phyloP scores from a whole-genome alignment of 2,329 filamentous ascomycete genomes.

The Fusarium newnesense region DNA sequence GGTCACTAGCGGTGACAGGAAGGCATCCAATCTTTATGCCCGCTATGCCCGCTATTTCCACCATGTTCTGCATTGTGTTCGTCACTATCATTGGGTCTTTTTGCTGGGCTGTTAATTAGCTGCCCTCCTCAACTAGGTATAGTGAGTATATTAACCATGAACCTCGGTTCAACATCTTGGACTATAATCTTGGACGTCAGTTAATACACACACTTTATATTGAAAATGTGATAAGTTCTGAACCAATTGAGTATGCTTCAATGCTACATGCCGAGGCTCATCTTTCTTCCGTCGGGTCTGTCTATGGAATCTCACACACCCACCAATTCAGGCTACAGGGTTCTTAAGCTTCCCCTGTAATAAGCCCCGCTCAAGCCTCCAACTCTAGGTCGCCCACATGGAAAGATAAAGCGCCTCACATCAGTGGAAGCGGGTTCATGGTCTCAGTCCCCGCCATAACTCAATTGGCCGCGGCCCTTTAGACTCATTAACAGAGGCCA shows the following conservation, averaged over 20 bases:
- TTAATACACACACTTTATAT: not conserved
- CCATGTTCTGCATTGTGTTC: not conserved
- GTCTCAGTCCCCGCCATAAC: not conserved
- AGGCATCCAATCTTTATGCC: not conserved
- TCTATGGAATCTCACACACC: not conserved
- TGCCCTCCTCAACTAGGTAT: not conserved
- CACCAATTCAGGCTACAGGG: not conserved
- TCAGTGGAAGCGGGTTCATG: not conserved
- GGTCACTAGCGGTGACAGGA: not conserved
- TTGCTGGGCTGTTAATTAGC: not conserved
- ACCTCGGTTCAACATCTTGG: slow-evolving; percentile 6
- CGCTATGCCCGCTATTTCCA: not conserved
- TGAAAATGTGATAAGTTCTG: slow-evolving; percentile 1
- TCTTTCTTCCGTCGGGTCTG: not conserved
- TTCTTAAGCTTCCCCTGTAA: not conserved
- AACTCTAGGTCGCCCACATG: not conserved
- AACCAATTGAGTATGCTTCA: not conserved
- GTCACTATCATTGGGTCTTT: not conserved
- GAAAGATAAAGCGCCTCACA: not conserved
- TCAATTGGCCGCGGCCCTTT: not conserved
- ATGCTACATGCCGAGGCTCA: slow-evolving; percentile 19
- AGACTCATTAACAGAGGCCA: not conserved
- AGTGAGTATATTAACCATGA: slow-evolving; percentile 1
- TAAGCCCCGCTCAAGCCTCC: not conserved
- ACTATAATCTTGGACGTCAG: not conserved